Conservation (phyloP, 169 alveolate genomes). For the Cryptosporidium sp. region DNA sequence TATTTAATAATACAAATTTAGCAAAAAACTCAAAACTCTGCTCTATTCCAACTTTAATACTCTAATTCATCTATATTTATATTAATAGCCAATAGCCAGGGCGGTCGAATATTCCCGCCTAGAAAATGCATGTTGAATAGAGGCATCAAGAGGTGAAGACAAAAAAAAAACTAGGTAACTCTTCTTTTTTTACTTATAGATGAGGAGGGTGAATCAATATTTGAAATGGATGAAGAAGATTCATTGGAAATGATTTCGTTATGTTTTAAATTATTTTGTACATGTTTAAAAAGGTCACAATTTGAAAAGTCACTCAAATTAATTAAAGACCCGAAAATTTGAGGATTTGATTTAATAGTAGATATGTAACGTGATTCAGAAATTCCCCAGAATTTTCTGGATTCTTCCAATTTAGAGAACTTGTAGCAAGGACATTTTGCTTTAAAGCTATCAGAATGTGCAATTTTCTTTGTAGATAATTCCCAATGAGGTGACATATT, state of each 20-base stretch:
- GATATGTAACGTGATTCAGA: conserved; percentile 32
- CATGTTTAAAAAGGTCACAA: neutral
- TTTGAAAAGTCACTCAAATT: neutral
- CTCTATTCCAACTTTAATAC: neutral
- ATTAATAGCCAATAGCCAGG: neutral
- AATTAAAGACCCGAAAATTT: neutral
- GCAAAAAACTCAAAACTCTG: neutral
- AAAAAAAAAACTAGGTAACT: too few species aligned
- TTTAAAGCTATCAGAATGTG: conserved; percentile 6
- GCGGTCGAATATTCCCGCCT: neutral
- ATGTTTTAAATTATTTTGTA: neutral
- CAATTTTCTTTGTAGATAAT: neutral
- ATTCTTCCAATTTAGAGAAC: conserved; percentile 1
- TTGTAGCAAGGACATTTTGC: conserved; percentile 16
- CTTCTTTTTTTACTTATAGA: neutral
- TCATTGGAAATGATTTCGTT: neutral
- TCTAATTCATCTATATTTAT: too few species aligned
- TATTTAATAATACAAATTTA: too few species aligned
- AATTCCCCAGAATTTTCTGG: conserved; percentile 37
- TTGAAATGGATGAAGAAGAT: neutral
- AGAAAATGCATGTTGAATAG: neutral
- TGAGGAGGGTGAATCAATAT: neutral
- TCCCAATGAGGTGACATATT: conserved; percentile 53
- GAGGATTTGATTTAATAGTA: conserved; percentile 6
- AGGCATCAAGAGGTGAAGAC: neutral